Evolutionary conservation across 2,329 filamentous ascomycete genomes (phyloP), one percentile per base, ranked within the genome.

Genomic region (Coleophoma eucalyptorum): DNA sequence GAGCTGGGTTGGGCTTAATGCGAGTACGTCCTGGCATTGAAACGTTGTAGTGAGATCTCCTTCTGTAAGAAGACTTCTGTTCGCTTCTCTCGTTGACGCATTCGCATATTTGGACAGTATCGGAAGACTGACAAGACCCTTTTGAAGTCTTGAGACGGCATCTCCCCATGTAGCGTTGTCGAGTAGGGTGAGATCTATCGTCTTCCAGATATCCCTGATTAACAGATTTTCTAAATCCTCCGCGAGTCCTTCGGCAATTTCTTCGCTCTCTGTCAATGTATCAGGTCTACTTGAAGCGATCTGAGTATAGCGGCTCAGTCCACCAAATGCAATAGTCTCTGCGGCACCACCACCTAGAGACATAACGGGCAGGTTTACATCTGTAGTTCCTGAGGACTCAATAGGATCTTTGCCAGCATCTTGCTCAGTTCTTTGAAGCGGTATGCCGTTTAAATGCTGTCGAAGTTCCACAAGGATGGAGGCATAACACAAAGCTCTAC

Each of bases 401-500:
- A 16, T 21, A 16, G 33, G 11, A 44, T 48, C 13, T 18, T 43
- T 16, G 20, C 19, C 37, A 8, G 26, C 10, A 7, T 26, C 26
- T 26, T 26, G 26, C 26, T 5, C 6, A 2, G 26, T 26, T 8
- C 26, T 26, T 8, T 26, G 26, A 26, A 26, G 26, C 40, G 34
- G 40, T 37, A 21, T 34, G 26, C 37, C 47, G 12, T 48, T 26
- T n/a, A 65, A 45, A 43, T 62, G 52, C 37, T 58, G 41, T 33
- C 50, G 43, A 5, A 65, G 26, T 45, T 72, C 60, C 26, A 67
- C 52, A 35, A 86, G 67, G n/a, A 84, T 69, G 3, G 70, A 64
- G n/a, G 83, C 75, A 69, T 97, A 97, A 55, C 86, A 90, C 48
- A 97, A 72, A 0, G 91, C 88, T 48, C 94, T 78, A 48, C 88